Evolutionary conservation across 176 grass and related monocot species (phyloP).

Genomic region (Rhipidocladum racemiflorum): DNA sequence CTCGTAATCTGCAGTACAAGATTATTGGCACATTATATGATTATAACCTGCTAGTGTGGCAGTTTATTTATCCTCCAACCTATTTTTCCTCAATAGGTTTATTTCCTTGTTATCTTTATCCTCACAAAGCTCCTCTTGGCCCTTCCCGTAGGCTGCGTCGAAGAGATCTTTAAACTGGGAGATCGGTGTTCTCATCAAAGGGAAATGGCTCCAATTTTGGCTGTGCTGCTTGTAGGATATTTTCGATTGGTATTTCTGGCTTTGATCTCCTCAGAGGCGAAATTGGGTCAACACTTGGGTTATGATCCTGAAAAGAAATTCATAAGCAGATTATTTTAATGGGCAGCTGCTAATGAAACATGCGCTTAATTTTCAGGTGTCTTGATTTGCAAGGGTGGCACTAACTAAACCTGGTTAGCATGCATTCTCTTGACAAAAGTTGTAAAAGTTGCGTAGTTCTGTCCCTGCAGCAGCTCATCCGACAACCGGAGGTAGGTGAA

Average conservation of each 20-base stretch:
- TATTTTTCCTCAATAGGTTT: slow-evolving; percentile 17
- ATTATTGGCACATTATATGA: slow-evolving; percentile 9
- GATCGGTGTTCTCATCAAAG: slow-evolving; percentile 52
- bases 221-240: slow-evolving; percentile 46
- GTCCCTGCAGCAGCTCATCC: slow-evolving; percentile 53
- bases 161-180: slow-evolving; percentile 39
- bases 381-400: not conserved
- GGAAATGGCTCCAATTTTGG: slow-evolving; percentile 53
- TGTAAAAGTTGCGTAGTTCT: slow-evolving; percentile 71
- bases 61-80: slow-evolving; percentile 28
- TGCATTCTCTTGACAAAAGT: slow-evolving; percentile 89
- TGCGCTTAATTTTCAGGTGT: not conserved
- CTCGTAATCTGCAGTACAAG: not conserved
- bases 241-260: slow-evolving; percentile 44
- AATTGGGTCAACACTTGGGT: slow-evolving; percentile 39
- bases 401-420: slow-evolving; percentile 83
- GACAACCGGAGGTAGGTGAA: slow-evolving; percentile 89
- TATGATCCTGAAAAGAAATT: slow-evolving; percentile 41
- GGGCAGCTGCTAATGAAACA: not conserved
- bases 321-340: not conserved
- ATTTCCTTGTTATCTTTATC: not conserved
- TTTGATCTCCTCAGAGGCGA: slow-evolving; percentile 55
- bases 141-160: not conserved
- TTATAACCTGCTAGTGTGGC: slow-evolving; percentile 16
- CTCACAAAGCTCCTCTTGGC: slow-evolving; percentile 7